These are phyloP conservation scores for Ophiocordyceps sinensis DNA, from an alignment of 2,329 filamentous ascomycete species.

Conservation along the genomic window DNA sequence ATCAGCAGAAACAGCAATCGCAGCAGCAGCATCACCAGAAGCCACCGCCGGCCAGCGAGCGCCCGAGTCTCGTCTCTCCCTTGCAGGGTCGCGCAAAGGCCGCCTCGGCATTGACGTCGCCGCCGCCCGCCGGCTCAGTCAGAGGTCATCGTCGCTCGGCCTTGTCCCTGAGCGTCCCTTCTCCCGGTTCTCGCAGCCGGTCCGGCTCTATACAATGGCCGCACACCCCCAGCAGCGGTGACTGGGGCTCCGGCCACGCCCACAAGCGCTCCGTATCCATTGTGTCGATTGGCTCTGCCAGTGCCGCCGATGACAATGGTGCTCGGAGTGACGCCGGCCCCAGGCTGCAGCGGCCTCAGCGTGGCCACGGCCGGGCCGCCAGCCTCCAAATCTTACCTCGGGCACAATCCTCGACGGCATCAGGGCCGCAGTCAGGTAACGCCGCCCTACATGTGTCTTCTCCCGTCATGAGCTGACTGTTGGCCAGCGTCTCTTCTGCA, in stretches of 20 bases:
- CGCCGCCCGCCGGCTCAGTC: slow-evolving; percentile 22
- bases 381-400: slow-evolving; percentile 56
- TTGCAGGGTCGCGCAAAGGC: slow-evolving; percentile 26
- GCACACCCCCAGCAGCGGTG: slow-evolving; percentile 14
- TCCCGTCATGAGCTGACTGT: slow-evolving; percentile 1
- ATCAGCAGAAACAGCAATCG: slow-evolving; percentile 14
- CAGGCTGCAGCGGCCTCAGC: slow-evolving; percentile 34
- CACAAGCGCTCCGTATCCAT: slow-evolving; percentile 73
- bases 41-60: slow-evolving; percentile 10
- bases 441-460: background rate
- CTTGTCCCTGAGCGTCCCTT: slow-evolving; percentile 46
- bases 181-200: slow-evolving; percentile 27
- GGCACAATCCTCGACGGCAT: slow-evolving; percentile 27
- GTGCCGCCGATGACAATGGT: slow-evolving; percentile 30
- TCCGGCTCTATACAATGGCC: slow-evolving; percentile 34
- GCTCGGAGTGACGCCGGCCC: slow-evolving; percentile 25
- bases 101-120: slow-evolving; percentile 28
- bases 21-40: slow-evolving; percentile 11
- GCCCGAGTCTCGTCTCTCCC: slow-evolving; percentile 27
- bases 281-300: slow-evolving; percentile 54
- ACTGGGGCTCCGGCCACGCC: slow-evolving; percentile 30
- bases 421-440: slow-evolving; percentile 25
- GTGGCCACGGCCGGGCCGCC: slow-evolving; percentile 61
- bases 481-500: slow-evolving; percentile 20
- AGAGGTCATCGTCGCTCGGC: slow-evolving; percentile 50